Evolutionary conservation across 176 grass and related monocot genomes (phyloP).

Genomic region (Lolium multiflorum): DNA sequence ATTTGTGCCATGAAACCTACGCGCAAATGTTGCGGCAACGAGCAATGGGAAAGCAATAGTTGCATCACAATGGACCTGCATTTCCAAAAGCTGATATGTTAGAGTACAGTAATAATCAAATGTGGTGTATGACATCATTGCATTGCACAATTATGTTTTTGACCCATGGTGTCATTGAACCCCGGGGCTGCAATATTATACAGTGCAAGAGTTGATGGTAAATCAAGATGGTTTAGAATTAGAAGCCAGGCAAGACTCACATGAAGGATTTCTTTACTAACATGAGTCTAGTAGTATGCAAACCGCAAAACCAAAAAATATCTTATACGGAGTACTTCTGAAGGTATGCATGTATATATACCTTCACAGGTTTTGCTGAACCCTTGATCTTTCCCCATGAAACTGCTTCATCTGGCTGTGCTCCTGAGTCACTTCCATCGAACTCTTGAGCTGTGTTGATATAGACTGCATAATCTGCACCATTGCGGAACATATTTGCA

Average conservation of each 20-base stretch:
- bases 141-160: not conserved
- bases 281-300: not conserved
- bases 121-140: not conserved
- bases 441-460: constrained; percentile 98
- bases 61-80: constrained; percentile 91
- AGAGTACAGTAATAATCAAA: constrained; percentile 2
- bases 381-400: constrained; percentile 99
- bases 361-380: constrained; percentile 89
- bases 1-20: constrained; percentile 44
- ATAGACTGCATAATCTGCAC: constrained; percentile 93
- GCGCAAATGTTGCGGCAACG: constrained; percentile 83
- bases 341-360: constrained; percentile 22
- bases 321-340: not conserved
- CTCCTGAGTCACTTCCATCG: constrained; percentile 98
- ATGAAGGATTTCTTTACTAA: not conserved
- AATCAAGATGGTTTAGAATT: not conserved
- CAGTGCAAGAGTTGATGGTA: not conserved
- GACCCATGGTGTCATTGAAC: not conserved
- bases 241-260: not conserved
- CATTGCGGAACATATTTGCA: constrained; percentile 98
- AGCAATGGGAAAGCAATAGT: constrained; percentile 91
- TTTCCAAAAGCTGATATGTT: constrained; percentile 30
- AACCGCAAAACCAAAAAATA: not conserved
- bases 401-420: constrained; percentile 89
- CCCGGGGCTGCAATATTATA: not conserved